Conservation (phyloP, 2,329 filamentous ascomycete species). For the Talaromyces sp. region DNA sequence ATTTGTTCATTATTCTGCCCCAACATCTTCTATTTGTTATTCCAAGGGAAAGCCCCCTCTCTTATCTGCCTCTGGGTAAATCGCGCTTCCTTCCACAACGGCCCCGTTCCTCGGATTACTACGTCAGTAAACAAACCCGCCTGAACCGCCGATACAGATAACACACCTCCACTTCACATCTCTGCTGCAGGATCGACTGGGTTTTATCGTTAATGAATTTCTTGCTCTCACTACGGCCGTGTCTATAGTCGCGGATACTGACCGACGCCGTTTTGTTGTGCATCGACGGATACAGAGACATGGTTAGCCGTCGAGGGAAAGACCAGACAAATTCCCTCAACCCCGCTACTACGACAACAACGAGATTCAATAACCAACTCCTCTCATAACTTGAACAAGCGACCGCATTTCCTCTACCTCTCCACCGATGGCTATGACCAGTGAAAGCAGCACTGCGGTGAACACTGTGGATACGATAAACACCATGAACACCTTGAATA, state of each 20-base stretch:
- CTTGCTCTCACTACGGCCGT: constrained; percentile 18
- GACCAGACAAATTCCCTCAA: constrained; percentile 36
- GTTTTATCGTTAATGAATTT: constrained; percentile 11
- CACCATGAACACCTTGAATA: constrained; percentile 24
- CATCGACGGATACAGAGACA: constrained; percentile 34
- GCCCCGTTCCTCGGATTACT: not conserved
- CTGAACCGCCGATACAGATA: not conserved
- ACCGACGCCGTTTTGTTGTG: constrained; percentile 6
- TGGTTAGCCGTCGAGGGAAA: constrained; percentile 42
- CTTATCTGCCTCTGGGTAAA: not conserved
- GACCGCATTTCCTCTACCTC: constrained; percentile 23
- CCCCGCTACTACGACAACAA: constrained; percentile 28
- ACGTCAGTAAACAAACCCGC: not conserved
- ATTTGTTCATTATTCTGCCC: not conserved
- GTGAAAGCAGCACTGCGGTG: constrained; percentile 31
- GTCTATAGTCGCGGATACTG: constrained; percentile 6
- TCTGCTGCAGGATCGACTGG: not conserved
- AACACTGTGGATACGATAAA: constrained; percentile 29
- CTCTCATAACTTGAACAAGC: constrained; percentile 18
- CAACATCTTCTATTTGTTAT: not conserved
- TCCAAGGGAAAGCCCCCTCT: not conserved
- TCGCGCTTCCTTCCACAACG: not conserved
- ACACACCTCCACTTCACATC: not conserved
- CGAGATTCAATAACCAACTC: not conserved
- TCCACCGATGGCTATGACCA: constrained; percentile 35